These are phyloP conservation scores for Trametes hirsuta DNA, from an alignment of 1,284 basidiomycete genomes.

Conservation along the genomic window DNA sequence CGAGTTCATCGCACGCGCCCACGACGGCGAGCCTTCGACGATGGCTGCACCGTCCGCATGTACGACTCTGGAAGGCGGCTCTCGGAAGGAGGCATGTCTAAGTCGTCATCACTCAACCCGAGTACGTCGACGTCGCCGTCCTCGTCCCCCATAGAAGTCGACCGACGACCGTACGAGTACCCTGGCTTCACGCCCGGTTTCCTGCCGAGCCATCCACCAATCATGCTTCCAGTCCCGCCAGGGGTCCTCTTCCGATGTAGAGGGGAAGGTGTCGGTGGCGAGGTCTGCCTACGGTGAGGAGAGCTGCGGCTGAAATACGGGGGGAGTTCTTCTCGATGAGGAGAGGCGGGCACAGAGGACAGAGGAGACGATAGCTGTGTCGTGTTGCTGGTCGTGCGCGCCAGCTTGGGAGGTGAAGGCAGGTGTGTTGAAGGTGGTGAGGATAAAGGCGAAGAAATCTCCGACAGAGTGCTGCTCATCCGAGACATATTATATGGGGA, in stretches of 20 bases:
- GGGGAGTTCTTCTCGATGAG: not conserved
- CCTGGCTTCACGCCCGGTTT: slow-evolving; percentile 4
- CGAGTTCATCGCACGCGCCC: slow-evolving; percentile 5
- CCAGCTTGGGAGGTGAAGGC: slow-evolving; percentile 3
- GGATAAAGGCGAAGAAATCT: slow-evolving; percentile 13
- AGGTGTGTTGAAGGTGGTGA: not conserved
- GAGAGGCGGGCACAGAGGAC: slow-evolving; percentile 10
- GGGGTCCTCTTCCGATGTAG: not conserved
- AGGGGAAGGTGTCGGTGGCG: slow-evolving; percentile 6
- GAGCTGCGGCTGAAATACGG: not conserved
- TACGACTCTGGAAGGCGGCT: slow-evolving; percentile 12
- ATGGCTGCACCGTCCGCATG: slow-evolving; percentile 2
- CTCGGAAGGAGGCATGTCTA: slow-evolving; percentile 6
- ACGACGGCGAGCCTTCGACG: not conserved
- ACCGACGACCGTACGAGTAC: not conserved
- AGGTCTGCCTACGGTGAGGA: not conserved
- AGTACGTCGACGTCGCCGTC: not conserved
- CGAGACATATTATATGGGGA: slow-evolving; percentile 18
- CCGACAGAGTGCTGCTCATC: slow-evolving; percentile 15
- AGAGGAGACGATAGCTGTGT: slow-evolving; percentile 13
- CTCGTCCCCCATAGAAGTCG: not conserved
- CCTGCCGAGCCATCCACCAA: slow-evolving; percentile 5
- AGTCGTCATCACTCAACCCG: slow-evolving; percentile 6
- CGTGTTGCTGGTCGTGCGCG: slow-evolving; percentile 2
- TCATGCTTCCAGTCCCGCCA: not conserved